Conservation (phyloP, 1,139 yeast genomes). For the Meyerozyma elateridarum region DNA sequence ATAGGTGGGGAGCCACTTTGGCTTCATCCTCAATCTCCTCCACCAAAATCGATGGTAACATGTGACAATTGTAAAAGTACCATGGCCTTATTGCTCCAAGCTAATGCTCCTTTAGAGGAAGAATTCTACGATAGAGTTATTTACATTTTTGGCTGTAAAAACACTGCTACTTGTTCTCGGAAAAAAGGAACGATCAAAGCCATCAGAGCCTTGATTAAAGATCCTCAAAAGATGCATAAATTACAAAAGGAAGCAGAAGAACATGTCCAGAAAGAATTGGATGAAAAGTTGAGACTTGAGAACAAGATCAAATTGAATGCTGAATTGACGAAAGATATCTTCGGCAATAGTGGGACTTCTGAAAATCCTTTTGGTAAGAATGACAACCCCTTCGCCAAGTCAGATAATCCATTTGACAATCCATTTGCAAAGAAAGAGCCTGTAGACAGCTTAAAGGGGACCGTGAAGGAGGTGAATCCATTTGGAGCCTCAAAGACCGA, state of each 20-base stretch:
- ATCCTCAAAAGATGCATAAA: slow-evolving; percentile 41
- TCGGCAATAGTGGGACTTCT: slow-evolving; percentile 17
- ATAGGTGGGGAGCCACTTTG: slow-evolving; percentile 73
- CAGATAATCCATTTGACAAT: slow-evolving; percentile 31
- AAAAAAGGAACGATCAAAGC: slow-evolving; percentile 68
- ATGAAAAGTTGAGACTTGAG: slow-evolving; percentile 35
- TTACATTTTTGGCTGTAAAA: slow-evolving; percentile 73
- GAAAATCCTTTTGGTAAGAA: slow-evolving; percentile 10
- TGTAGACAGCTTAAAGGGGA: slow-evolving; percentile 4
- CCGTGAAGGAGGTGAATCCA: slow-evolving; percentile 2
- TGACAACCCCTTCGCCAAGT: slow-evolving; percentile 13
- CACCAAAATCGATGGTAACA: slow-evolving; percentile 43
- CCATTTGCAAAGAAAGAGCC: slow-evolving; percentile 17
- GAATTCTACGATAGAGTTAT: slow-evolving; percentile 75
- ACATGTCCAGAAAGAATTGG: slow-evolving; percentile 30
- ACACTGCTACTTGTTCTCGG: slow-evolving; percentile 53
- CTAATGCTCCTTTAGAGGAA: slow-evolving; percentile 70
- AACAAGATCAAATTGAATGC: slow-evolving; percentile 25
- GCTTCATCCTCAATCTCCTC: slow-evolving; percentile 52
- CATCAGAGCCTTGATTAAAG: slow-evolving; percentile 67
- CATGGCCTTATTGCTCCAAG: slow-evolving; percentile 71
- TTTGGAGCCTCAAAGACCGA: slow-evolving; percentile 14
- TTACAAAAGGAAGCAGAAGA: slow-evolving; percentile 35
- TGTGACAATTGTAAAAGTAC: slow-evolving; percentile 63
- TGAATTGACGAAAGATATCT: slow-evolving; percentile 41